Base-by-base conservation (phyloP, 2,329 filamentous ascomycete species). In the Colletotrichum lindemuthianum region DNA sequence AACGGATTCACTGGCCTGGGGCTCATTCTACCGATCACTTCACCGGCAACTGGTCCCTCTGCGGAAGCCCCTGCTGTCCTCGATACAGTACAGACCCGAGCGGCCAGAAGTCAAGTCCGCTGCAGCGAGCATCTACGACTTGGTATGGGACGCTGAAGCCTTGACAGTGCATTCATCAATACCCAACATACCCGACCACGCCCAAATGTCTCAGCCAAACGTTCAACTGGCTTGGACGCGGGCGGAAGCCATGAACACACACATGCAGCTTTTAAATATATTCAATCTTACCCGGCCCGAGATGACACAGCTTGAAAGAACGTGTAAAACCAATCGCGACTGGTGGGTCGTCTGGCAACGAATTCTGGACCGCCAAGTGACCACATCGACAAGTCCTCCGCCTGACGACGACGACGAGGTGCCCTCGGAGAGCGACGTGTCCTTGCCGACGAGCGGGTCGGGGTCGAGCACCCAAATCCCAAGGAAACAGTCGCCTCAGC, bases 331-430 rank as follows among this genome's bases (percentile, higher is more conserved):
- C 4, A 86, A 79, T 49, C 83, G 88, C 39, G 88, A 88, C 1
- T 91, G 88, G 87, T 91, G 89, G 88, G 81, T 91, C 36, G 87
- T 90, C 33, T 91, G 88, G 88, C 88, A 83, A 51, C 80, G 86
- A 32, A 77, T 89, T 24, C 70, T 84, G 6, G 81, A 82, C 53
- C 76, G 75, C 9, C 69, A 71, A 32, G 34, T 63, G n/a, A 16
- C 59, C 2, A 13, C 54, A 32, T 10, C 44, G 36, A 53, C 16
- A 33, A 34, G 24, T 12, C 24, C 13, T 8, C 33, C 47, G 8
- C 39, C 32, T 6, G 60, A 57, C 6, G 45, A 65, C 9, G 48
- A 52, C 4, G 24, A 43, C 15, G 16, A 48, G 8, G 34, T 59
- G 12, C 4, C 33, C 15, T 49, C 53, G 16, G 60, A 60, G 40